A percentile compares a stretch with the other conserved stretches of the same genome.
Conservation (phyloP, 768 basidiomycete genomes). For the Boletus huronensis region DNA sequence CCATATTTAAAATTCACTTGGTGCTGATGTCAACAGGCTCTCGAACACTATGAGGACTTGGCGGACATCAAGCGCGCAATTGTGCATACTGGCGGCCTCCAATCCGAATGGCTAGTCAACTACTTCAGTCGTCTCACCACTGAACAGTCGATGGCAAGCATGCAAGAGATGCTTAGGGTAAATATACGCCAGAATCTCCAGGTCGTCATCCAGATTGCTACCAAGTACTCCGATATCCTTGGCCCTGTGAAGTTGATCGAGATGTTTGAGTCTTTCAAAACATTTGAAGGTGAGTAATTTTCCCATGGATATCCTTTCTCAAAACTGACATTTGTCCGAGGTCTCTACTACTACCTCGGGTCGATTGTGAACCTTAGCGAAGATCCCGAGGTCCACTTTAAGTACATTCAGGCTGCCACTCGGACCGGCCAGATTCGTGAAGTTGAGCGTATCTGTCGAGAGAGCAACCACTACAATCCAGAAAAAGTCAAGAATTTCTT, state of each 20-base stretch:
- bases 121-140: constrained; percentile 97
- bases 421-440: constrained; percentile 98
- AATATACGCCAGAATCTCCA: constrained; percentile 98
- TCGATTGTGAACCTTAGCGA: constrained; percentile 95
- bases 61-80: constrained; percentile 99
- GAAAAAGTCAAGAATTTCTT: constrained; percentile 99
- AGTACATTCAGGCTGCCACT: constrained; percentile 98
- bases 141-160: constrained; percentile 93
- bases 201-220: constrained; percentile 94
- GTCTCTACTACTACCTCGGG: constrained; percentile 97
- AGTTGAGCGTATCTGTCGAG: constrained; percentile 97
- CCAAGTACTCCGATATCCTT: constrained; percentile 97
- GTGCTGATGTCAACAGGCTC: constrained; percentile 56
- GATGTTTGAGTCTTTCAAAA: constrained; percentile 98
- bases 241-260: constrained; percentile 97
- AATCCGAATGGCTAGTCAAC: constrained; percentile 93
- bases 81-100: constrained; percentile 83
- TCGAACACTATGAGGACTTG: constrained; percentile 97
- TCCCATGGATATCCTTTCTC: background rate
- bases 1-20: background rate
- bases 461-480: constrained; percentile 96
- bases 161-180: constrained; percentile 95
- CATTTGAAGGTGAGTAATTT: constrained; percentile 72
- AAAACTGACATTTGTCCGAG: constrained; percentile 31
- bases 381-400: constrained; percentile 98